Evolutionary conservation across 2,329 filamentous ascomycete genomes (phyloP), one percentile per base, ranked within the genome.

Genomic region (Decorospora gaudefroyi): DNA sequence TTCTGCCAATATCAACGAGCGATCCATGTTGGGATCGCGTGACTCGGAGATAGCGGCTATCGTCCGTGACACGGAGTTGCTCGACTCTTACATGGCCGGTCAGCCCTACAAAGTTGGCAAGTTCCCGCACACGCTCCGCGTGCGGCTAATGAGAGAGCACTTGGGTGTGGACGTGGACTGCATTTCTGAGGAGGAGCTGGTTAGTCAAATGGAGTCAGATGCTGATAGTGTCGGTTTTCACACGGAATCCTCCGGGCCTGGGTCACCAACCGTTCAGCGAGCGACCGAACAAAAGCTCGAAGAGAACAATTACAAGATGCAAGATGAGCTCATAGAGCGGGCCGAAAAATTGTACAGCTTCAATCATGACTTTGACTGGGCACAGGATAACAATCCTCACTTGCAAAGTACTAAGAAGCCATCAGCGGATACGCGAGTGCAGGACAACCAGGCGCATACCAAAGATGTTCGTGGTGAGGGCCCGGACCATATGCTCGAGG

Each of bases 1-100:
- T 12, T 97, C 92, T 31, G 93, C 93, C 39, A 99, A 99, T 67
- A 97, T 99, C 76, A 99, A 99, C 62, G 93, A 99, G 71, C 85
- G 93, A 31, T 97, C 92, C 5, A 90, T 97, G 90, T 72, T 96
- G 49, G 93, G 93, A 6, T 86, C 83, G 34, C 83, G 93, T 61
- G 93, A 99, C 70, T 96, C 92, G 0, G 93, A 99, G 71, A 84
- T 88, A 51, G 93, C 92, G 4, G 86, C 91, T 5, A 81, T 97
- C 29, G 88, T 99, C 28, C 84, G 92, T 39, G 93, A 99, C 67
- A 92, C 88, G 1, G 90, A 96, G 67, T 90, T 96, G 83, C 82
- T 96, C 45, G 85, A 84, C 78, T 96, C 91, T 4, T 88, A 82
- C 39, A 97, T 99, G 93, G 90, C 82, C 37, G 91, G 91, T 25